Evolutionary conservation across 2,329 filamentous ascomycete genomes (phyloP).

Genomic region (Botryotinia globosa): DNA sequence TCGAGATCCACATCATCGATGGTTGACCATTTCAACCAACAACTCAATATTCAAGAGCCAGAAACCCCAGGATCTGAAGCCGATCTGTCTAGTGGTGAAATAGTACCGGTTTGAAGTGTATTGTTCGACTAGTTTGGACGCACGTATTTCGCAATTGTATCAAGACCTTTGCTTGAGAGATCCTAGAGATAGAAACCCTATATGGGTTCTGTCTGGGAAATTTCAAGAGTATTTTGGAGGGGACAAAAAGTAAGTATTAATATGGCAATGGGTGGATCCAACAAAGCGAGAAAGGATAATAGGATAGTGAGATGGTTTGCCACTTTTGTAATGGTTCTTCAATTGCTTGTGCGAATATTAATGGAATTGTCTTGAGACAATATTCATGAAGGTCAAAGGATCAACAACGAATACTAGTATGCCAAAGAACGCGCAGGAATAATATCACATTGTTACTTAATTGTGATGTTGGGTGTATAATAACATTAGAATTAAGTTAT

Average conservation of each 20-base stretch:
- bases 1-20: neutral
- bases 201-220: neutral
- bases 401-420: neutral
- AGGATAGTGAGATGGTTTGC: neutral
- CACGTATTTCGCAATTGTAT: neutral
- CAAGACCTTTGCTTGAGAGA: neutral
- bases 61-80: neutral
- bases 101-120: neutral
- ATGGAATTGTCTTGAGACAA: neutral
- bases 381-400: neutral
- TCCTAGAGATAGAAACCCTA: accelerated
- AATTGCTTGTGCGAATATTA: neutral
- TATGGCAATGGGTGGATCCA: neutral
- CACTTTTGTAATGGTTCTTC: no score
- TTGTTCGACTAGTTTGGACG: neutral
- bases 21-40: neutral
- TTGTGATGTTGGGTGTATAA: neutral
- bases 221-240: neutral
- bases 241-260: neutral
- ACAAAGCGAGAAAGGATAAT: neutral
- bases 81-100: neutral
- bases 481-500: constrained; percentile 11
- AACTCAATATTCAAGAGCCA: neutral
- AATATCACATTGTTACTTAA: neutral
- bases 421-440: neutral